Evolutionary conservation across 805 yeast genomes (phyloP).

Genomic region (Yamadazyma laniorum): DNA sequence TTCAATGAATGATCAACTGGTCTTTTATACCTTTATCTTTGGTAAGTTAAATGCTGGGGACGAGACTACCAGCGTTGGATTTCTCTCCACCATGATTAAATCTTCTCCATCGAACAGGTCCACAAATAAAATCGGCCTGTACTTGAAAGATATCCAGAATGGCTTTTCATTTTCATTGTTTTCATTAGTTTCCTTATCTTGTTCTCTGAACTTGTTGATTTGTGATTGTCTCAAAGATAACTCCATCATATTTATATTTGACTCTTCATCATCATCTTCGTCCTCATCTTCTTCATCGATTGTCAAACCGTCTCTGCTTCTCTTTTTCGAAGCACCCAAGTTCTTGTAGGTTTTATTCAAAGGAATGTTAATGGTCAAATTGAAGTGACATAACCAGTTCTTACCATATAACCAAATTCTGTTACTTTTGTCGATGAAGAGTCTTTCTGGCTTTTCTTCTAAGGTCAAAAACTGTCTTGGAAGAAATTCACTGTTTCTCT

Average conservation of each 20-base stretch:
- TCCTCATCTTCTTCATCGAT: slow-evolving; percentile 25
- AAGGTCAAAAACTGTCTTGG: slow-evolving; percentile 61
- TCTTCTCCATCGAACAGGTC: slow-evolving; percentile 54
- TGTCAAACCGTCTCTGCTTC: slow-evolving; percentile 43
- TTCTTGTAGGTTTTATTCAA: slow-evolving; percentile 30
- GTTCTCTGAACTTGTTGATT: slow-evolving; percentile 34
- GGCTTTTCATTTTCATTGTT: slow-evolving; percentile 33
- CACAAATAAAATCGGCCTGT: slow-evolving; percentile 67
- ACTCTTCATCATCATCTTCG: slow-evolving; percentile 17
- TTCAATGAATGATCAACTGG: slow-evolving; percentile 7
- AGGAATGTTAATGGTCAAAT: slow-evolving; percentile 58
- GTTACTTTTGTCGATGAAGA: slow-evolving; percentile 46
- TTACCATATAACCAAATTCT: slow-evolving; percentile 85
- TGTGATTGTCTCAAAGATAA: slow-evolving; percentile 29
- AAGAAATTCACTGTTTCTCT: slow-evolving; percentile 66
- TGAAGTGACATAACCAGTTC: slow-evolving; percentile 76
- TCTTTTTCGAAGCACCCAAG: slow-evolving; percentile 33
- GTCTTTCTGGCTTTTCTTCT: slow-evolving; percentile 71
- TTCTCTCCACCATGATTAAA: slow-evolving; percentile 75
- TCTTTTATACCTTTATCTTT: slow-evolving; percentile 47
- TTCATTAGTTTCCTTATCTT: slow-evolving; percentile 26
- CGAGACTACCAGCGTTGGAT: slow-evolving; percentile 53
- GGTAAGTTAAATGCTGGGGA: slow-evolving; percentile 66
- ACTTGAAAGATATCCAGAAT: slow-evolving; percentile 76
- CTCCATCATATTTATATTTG: slow-evolving; percentile 24